Evolutionary conservation across 805 yeast species (phyloP).

Genomic region (Debaryomyces prosopidis): DNA sequence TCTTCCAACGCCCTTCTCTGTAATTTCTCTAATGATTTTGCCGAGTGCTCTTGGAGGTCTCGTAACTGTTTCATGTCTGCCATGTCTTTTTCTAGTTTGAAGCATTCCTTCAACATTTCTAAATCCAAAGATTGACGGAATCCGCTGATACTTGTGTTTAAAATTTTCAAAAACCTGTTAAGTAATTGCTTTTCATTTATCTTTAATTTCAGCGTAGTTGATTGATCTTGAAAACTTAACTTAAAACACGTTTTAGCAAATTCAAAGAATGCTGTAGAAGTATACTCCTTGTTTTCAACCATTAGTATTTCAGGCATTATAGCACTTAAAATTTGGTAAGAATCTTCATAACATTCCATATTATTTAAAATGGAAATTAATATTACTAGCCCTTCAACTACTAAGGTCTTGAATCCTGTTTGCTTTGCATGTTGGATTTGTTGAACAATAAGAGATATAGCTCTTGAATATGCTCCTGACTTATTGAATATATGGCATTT

Average conservation of each 20-base stretch:
- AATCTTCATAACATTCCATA: conserved; percentile 45
- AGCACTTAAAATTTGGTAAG: conserved; percentile 37
- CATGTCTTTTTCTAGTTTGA: conserved; percentile 38
- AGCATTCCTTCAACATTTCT: conserved; percentile 38
- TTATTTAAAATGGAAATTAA: conserved; percentile 46
- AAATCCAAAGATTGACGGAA: conserved; percentile 41
- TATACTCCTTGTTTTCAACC: conserved; percentile 36
- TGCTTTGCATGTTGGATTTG: conserved; percentile 48
- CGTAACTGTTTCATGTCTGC: conserved; percentile 29
- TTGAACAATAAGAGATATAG: conserved; percentile 49
- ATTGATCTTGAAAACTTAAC: conserved; percentile 4
- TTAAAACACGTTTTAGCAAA: conserved; percentile 24
- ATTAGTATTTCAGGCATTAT: conserved; percentile 47
- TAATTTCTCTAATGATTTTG: conserved; percentile 25
- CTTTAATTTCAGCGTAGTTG: background rate
- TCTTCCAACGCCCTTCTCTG: conserved; percentile 29
- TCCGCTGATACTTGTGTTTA: conserved; percentile 46
- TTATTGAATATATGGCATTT: conserved; percentile 45
- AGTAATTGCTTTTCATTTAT: conserved; percentile 16
- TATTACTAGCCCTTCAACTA: conserved; percentile 48
- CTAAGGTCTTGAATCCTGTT: conserved; percentile 45
- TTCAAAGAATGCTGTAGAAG: conserved; percentile 36
- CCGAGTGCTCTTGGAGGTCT: conserved; percentile 33
- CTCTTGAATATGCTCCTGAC: conserved; percentile 48
- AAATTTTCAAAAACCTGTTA: conserved; percentile 33